Evolutionary conservation across 768 basidiomycete species (phyloP).

Genomic region (Serendipita sp.): DNA sequence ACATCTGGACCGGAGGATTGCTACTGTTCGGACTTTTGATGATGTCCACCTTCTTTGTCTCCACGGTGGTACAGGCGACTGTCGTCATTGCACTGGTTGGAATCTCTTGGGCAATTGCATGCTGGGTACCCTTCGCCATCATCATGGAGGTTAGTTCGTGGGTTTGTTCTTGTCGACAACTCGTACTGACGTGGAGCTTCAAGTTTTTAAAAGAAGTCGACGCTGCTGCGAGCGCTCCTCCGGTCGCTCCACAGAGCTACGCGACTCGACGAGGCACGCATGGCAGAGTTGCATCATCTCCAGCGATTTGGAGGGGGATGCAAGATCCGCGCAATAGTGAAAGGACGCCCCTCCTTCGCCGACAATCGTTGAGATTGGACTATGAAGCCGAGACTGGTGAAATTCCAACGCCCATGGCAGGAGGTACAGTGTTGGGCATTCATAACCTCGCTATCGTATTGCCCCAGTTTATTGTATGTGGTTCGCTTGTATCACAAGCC

Average conservation of each 20-base stretch:
- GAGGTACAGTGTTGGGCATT: slow-evolving; percentile 85
- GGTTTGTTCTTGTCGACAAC: background rate
- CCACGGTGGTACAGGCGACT: slow-evolving; percentile 61
- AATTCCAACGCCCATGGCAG: slow-evolving; percentile 41
- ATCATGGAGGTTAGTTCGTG: slow-evolving; percentile 70
- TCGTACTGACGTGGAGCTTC: background rate
- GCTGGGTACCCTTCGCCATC: slow-evolving; percentile 94
- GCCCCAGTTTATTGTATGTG: slow-evolving; percentile 79
- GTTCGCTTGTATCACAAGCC: background rate
- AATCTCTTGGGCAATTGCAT: slow-evolving; percentile 94
- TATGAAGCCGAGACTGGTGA: slow-evolving; percentile 16
- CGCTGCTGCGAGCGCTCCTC: slow-evolving; percentile 11
- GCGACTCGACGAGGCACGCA: slow-evolving; percentile 16
- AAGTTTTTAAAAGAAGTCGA: slow-evolving; percentile 64
- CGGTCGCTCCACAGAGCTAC: background rate
- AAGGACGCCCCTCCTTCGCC: slow-evolving; percentile 20
- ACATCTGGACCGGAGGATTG: slow-evolving; percentile 85
- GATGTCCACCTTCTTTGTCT: slow-evolving; percentile 73
- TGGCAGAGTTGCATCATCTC: slow-evolving; percentile 19
- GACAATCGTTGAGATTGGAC: slow-evolving; percentile 25
- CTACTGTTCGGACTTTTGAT: slow-evolving; percentile 65
- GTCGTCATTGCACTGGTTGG: slow-evolving; percentile 71
- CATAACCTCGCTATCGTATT: slow-evolving; percentile 92
- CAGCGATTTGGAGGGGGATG: slow-evolving; percentile 14
- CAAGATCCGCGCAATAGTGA: slow-evolving; percentile 13